Evolutionary conservation across 1,139 yeast genomes (phyloP).

Genomic region (Suhomyces bokatorum): DNA sequence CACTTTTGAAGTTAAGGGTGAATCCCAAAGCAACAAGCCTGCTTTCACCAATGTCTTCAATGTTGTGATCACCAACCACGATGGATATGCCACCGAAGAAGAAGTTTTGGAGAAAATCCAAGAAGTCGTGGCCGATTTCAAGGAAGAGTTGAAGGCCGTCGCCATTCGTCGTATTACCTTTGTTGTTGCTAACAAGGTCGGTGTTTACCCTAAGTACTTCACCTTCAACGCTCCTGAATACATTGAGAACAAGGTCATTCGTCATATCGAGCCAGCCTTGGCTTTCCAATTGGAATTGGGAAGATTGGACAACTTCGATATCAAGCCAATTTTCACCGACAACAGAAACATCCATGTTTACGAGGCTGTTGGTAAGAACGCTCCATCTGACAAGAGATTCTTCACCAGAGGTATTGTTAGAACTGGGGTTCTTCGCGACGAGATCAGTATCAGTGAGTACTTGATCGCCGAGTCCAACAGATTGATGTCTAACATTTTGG

Average conservation of each 20-base stretch:
- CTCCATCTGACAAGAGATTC: slow-evolving; percentile 90
- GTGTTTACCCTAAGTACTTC: slow-evolving; percentile 90
- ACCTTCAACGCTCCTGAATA: slow-evolving; percentile 91
- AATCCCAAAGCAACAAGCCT: slow-evolving; percentile 16
- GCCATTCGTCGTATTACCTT: slow-evolving; percentile 91
- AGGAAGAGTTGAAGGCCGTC: slow-evolving; percentile 66
- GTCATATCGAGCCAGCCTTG: slow-evolving; percentile 97
- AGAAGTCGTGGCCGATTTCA: slow-evolving; percentile 67
- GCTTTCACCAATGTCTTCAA: slow-evolving; percentile 75
- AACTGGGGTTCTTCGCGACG: slow-evolving; percentile 92
- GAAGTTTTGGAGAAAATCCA: slow-evolving; percentile 63
- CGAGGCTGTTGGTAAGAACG: slow-evolving; percentile 92
- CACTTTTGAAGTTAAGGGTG: slow-evolving; percentile 39
- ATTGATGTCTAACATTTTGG: slow-evolving; percentile 92
- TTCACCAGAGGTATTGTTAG: slow-evolving; percentile 96
- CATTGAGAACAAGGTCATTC: slow-evolving; percentile 81
- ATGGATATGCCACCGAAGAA: slow-evolving; percentile 71
- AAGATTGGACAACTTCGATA: slow-evolving; percentile 89
- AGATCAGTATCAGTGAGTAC: slow-evolving; percentile 88
- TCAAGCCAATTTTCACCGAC: slow-evolving; percentile 93
- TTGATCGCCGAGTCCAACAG: slow-evolving; percentile 95
- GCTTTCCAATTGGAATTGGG: slow-evolving; percentile 97
- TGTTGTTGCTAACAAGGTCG: slow-evolving; percentile 79
- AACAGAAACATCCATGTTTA: slow-evolving; percentile 97
- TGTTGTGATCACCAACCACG: slow-evolving; percentile 71